A percentile compares a stretch with the other conserved stretches of the same genome.
Conservation (phyloP, 2,329 filamentous ascomycete species). For the Ophiognomonia clavigignenti-juglandacearum region DNA sequence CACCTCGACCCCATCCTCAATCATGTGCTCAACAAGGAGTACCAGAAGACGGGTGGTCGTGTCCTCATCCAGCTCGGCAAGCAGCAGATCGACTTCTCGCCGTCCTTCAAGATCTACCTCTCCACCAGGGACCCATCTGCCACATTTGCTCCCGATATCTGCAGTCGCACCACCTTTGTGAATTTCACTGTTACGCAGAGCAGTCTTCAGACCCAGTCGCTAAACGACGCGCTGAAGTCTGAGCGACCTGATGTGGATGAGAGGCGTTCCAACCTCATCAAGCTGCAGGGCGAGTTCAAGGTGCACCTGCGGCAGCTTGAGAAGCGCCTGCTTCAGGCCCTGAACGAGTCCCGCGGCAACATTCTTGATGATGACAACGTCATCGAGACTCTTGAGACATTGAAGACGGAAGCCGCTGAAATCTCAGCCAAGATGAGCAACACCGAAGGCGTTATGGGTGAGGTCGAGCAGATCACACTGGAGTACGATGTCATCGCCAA, state of each 20-base stretch:
- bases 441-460: slow-evolving; percentile 96
- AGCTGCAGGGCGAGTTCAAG: slow-evolving; percentile 98
- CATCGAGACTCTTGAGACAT: slow-evolving; percentile 92
- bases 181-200: slow-evolving; percentile 99
- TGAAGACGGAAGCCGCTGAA: slow-evolving; percentile 96
- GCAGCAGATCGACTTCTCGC: slow-evolving; percentile 98
- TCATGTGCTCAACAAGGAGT: slow-evolving; percentile 98
- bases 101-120: slow-evolving; percentile 89
- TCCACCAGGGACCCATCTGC: slow-evolving; percentile 96
- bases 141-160: slow-evolving; percentile 92
- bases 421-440: slow-evolving; percentile 95
- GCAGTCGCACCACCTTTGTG: slow-evolving; percentile 97
- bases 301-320: slow-evolving; percentile 94
- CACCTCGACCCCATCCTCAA: slow-evolving; percentile 96
- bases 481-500: slow-evolving; percentile 91
- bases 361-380: slow-evolving; percentile 98
- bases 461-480: slow-evolving; percentile 92
- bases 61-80: slow-evolving; percentile 97
- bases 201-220: slow-evolving; percentile 94
- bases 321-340: slow-evolving; percentile 85
- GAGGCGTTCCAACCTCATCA: slow-evolving; percentile 93
- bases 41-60: slow-evolving; percentile 96
- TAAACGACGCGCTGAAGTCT: slow-evolving; percentile 96
- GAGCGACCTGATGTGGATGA: slow-evolving; percentile 97
- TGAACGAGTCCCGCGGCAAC: slow-evolving; percentile 96